phyloP scores from a whole-genome alignment of 2,329 filamentous ascomycete genomes.

The Aspergillus ibericus region DNA sequence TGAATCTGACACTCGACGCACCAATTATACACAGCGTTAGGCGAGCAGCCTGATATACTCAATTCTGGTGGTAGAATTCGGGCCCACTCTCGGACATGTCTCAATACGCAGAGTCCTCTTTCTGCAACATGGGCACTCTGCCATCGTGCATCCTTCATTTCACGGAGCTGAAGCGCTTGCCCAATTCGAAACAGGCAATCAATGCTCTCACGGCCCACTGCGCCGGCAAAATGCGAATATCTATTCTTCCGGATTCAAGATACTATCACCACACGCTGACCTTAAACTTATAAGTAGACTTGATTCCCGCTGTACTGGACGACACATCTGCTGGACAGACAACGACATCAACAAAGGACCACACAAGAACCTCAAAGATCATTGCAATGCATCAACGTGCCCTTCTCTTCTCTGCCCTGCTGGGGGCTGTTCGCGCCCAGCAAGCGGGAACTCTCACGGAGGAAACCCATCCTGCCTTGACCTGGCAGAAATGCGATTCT shows the following conservation, averaged over 20 bases:
- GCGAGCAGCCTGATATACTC: neutral
- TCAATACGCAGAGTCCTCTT: neutral
- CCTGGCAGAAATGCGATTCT: slow-evolving; percentile 55
- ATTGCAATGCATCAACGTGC: slow-evolving; percentile 31
- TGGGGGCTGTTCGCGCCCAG: slow-evolving; percentile 29
- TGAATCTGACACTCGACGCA: slow-evolving; percentile 5
- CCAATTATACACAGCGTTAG: neutral
- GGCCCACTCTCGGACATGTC: neutral
- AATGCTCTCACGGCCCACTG: slow-evolving; percentile 15
- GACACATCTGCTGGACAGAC: slow-evolving; percentile 31
- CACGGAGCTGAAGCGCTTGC: slow-evolving; percentile 2
- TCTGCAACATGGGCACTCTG: neutral
- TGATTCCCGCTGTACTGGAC: slow-evolving; percentile 4
- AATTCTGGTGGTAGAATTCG: neutral
- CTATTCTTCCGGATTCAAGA: slow-evolving; percentile 9
- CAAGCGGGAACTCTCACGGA: slow-evolving; percentile 31
- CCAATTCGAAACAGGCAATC: slow-evolving; percentile 18
- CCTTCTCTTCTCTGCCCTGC: slow-evolving; percentile 31
- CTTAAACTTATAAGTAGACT: slow-evolving; percentile 24
- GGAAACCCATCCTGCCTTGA: slow-evolving; percentile 52
- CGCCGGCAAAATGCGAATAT: slow-evolving; percentile 9
- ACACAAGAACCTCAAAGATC: neutral
- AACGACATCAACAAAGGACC: slow-evolving; percentile 8
- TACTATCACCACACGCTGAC: neutral
- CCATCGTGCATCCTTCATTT: slow-evolving; percentile 4